Conservation (phyloP, 305 asterid species). For the Solanum hybrid region DNA sequence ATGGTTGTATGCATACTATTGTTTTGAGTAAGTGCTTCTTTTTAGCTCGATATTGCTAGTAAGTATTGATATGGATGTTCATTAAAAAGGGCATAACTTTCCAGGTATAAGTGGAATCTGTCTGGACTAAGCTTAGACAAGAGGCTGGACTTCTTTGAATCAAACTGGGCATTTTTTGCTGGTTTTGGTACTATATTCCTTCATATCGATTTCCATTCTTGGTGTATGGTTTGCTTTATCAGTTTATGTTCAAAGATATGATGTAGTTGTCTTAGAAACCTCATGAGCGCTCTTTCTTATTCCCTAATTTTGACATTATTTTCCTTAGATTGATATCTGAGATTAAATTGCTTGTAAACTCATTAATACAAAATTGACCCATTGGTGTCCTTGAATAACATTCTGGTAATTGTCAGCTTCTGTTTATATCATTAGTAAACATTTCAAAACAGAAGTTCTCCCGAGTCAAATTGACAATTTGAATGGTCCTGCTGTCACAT, state of each 20-base stretch:
- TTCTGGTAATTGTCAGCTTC: not conserved
- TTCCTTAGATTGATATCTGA: not conserved
- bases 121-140: slow-evolving; percentile 85
- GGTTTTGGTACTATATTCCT: slow-evolving; percentile 61
- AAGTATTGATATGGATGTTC: not conserved
- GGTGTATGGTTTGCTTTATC: not conserved
- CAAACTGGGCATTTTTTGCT: slow-evolving; percentile 92
- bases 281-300: not conserved
- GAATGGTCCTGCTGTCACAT: not conserved
- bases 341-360: not conserved
- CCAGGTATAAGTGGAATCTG: slow-evolving; percentile 90
- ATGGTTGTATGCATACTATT: slow-evolving; percentile 96
- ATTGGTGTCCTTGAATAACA: not conserved
- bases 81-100: slow-evolving; percentile 8
- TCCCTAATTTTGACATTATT: not conserved
- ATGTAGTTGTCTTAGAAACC: not conserved
- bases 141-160: slow-evolving; percentile 91
- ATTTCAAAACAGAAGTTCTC: not conserved
- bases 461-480: not conserved
- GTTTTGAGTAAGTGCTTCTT: slow-evolving; percentile 71
- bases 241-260: not conserved
- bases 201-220: not conserved
- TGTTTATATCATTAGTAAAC: not conserved
- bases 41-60: not conserved
- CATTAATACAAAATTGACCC: not conserved